These are phyloP conservation scores for Cryptomeria japonica DNA, from an alignment of 75 land plant genomes.

Conservation along the genomic window DNA sequence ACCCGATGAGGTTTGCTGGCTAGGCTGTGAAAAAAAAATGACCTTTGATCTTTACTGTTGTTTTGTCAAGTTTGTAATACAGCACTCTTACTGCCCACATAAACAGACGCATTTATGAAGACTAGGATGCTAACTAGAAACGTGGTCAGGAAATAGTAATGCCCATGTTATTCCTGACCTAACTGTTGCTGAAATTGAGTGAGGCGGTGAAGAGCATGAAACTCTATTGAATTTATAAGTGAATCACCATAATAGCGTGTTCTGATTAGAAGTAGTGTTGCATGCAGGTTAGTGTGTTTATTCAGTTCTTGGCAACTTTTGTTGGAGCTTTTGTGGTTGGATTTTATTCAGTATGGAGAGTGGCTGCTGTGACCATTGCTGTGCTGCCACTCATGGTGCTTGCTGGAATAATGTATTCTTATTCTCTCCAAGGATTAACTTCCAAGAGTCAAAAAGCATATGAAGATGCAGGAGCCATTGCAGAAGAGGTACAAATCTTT, in stretches of 20 bases:
- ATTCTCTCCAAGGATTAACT: conserved; percentile 10
- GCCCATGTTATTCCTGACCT: background rate
- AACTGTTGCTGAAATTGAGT: background rate
- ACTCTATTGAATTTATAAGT: background rate
- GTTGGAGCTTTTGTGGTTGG: conserved; percentile 27
- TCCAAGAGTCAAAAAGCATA: conserved; percentile 27
- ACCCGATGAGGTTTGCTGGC: background rate
- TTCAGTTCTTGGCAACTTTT: conserved; percentile 30
- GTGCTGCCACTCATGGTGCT: conserved; percentile 26
- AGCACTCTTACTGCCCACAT: background rate
- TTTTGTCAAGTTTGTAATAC: background rate
- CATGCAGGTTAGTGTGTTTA: conserved; percentile 26
- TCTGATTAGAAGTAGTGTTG: background rate
- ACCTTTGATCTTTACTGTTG: background rate
- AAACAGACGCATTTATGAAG: background rate
- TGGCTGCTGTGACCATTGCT: conserved; percentile 27
- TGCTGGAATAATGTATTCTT: conserved; percentile 19
- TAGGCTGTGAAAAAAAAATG: background rate
- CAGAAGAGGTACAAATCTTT: conserved; percentile 29
- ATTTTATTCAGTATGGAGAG: conserved; percentile 19
- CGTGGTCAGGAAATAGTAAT: background rate
- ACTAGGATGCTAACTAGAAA: background rate
- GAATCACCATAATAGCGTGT: background rate
- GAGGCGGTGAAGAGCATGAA: background rate
- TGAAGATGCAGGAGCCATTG: conserved; percentile 25